Conservation (phyloP, 2,329 filamentous ascomycete species). For the Verticillium dahliae region DNA sequence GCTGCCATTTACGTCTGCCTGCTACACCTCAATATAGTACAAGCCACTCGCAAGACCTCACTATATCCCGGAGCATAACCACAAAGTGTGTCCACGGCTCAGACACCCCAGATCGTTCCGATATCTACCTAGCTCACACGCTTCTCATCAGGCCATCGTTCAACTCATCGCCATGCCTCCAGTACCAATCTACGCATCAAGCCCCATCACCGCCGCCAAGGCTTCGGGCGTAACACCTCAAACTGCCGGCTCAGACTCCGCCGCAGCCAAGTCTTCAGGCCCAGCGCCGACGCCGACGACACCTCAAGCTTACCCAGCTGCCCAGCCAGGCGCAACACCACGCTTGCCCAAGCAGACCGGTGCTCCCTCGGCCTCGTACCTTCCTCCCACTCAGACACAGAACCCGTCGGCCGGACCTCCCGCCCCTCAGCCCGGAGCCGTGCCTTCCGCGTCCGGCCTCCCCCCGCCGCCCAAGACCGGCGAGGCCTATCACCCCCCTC, state of each 20-base stretch:
- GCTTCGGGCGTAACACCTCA: slow-evolving; percentile 41
- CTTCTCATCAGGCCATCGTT: neutral
- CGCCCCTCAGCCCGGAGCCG: slow-evolving; percentile 51
- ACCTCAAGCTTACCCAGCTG: slow-evolving; percentile 26
- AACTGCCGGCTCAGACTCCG: slow-evolving; percentile 25
- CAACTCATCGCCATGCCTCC: slow-evolving; percentile 40
- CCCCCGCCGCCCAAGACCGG: slow-evolving; percentile 47
- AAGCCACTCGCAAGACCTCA: neutral
- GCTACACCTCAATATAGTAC: neutral
- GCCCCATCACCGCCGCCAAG: slow-evolving; percentile 53
- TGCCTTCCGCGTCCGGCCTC: slow-evolving; percentile 28
- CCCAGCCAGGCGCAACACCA: slow-evolving; percentile 40
- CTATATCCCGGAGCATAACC: neutral
- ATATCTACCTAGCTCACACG: neutral
- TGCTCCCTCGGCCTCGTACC: slow-evolving; percentile 27
- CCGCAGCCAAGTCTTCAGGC: slow-evolving; percentile 8
- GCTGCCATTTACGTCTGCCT: neutral
- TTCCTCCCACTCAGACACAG: slow-evolving; percentile 32
- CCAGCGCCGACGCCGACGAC: neutral
- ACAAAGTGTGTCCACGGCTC: neutral
- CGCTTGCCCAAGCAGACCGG: slow-evolving; percentile 37
- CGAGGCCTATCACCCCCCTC: slow-evolving; percentile 32
- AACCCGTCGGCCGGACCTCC: slow-evolving; percentile 33
- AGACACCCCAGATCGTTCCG: neutral
- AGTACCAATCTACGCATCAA: slow-evolving; percentile 52